Base-by-base conservation (phyloP, 306 rosid genomes). In the Quercus glauca region DNA sequence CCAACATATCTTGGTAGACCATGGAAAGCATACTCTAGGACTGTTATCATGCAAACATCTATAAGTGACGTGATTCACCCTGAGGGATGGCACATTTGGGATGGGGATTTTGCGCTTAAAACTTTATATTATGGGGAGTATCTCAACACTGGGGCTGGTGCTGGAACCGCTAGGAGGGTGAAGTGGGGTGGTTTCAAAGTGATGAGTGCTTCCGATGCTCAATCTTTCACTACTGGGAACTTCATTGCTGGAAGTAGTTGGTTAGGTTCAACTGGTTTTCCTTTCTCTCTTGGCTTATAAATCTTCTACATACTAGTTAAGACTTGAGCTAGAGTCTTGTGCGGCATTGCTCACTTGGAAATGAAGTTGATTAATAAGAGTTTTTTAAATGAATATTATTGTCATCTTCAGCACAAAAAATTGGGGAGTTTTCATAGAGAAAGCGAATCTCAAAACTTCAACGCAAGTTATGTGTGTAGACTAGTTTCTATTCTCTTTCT, bases 21-120 rank as follows among this genome's bases (percentile, higher is more conserved):
- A 2, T 95, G 99, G 99, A 91, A 95, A 87, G 85, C 79, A 20
- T 95, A 95, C 55, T 92, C 98, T 0, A 90, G 98, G 68, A 95
- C 99, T 4, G 96, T 95, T 73, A 41, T 92, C 4, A 86, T 95
- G 92, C 91, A 91, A 6, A 69, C 87, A 0, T 25, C 31, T 0
- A 92, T 95, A 1, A 79, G 88, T 29, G 84, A 95, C 55, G 89
- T 91, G 33, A 92, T 95, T 37, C 55, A 85, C 53, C 92, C 97
- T 1, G 88, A 37, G 4, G 99, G 99, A 13, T 95, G 99, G 99
- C 81, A 74, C 61, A 85, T 80, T 23, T 95, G 99, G 99, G 4
- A 5, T 33, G 99, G 97, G 2, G 72, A 73, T n/a, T 95, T 95
- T 77, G 99, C 98, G 3, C 85, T 95, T 35, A 5, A 69, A 71